These are phyloP conservation scores for Senecio squalidus DNA, from an alignment of 140 eudicot genomes.

Conservation along the genomic window DNA sequence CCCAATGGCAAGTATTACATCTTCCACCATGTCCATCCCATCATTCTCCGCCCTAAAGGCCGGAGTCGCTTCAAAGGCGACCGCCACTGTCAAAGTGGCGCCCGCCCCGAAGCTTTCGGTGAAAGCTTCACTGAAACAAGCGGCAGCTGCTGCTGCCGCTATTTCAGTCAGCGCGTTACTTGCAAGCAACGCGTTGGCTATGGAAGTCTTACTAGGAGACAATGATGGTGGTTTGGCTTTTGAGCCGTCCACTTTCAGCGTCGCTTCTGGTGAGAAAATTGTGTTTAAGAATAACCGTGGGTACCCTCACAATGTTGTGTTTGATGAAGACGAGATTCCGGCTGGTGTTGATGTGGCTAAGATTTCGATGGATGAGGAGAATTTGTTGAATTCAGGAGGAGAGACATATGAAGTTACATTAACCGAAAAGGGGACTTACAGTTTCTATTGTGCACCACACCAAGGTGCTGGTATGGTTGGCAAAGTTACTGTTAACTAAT, in stretches of 20 bases:
- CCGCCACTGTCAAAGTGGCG: conserved; percentile 16
- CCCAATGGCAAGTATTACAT: conserved; percentile 28
- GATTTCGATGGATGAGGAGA: conserved; percentile 63
- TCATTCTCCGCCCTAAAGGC: conserved; percentile 77
- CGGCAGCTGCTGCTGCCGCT: conserved; percentile 52
- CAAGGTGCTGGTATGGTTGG: conserved; percentile 98
- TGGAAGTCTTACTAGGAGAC: conserved; percentile 39
- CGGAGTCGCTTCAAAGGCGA: conserved; percentile 21
- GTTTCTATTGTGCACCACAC: conserved; percentile 82
- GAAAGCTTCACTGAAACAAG: conserved; percentile 70
- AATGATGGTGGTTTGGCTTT: conserved; percentile 58
- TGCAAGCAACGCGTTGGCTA: conserved; percentile 36
- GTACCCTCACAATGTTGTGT: conserved; percentile 94
- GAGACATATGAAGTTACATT: conserved; percentile 45
- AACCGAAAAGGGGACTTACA: conserved; percentile 38
- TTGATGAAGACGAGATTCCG: conserved; percentile 89
- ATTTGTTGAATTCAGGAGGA: conserved; percentile 31
- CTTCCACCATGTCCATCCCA: conserved; percentile 51
- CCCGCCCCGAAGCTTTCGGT: conserved; percentile 36
- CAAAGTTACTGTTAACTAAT: conserved; percentile 68
- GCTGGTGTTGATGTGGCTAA: conserved; percentile 65
- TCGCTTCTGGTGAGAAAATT: conserved; percentile 36
- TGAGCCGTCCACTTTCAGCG: conserved; percentile 28
- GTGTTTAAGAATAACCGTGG: conserved; percentile 83
- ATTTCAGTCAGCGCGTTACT: conserved; percentile 65